Conservation (phyloP, 2,329 filamentous ascomycete species). For the Pleurostoma richardsiae region DNA sequence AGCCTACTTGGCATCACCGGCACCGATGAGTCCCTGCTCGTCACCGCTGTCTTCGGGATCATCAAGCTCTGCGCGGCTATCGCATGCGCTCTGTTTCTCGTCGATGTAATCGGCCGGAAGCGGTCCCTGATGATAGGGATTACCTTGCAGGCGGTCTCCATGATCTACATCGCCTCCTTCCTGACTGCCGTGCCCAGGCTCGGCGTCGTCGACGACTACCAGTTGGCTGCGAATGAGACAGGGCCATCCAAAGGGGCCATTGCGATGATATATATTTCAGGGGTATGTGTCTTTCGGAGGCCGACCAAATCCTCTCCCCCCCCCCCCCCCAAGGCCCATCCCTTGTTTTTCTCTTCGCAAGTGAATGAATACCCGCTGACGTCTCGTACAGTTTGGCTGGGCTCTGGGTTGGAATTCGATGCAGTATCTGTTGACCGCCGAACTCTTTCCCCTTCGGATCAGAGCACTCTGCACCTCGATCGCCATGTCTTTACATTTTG, state of each 20-base stretch:
- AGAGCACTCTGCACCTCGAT: constrained; percentile 66
- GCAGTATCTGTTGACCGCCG: constrained; percentile 74
- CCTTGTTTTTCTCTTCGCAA: no score
- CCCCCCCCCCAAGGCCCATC: no score
- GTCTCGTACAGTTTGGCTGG: constrained; percentile 47
- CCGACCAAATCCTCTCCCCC: no score
- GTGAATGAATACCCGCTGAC: no score
- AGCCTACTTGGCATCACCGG: constrained; percentile 65
- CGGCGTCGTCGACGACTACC: constrained; percentile 40
- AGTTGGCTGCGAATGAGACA: constrained; percentile 41
- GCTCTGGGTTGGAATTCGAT: constrained; percentile 70
- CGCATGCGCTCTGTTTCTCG: constrained; percentile 69
- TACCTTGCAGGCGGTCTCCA: constrained; percentile 52
- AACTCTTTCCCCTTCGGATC: constrained; percentile 71
- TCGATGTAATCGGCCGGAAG: constrained; percentile 75
- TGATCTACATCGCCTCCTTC: constrained; percentile 59
- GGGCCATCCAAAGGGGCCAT: constrained; percentile 62
- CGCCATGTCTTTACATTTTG: constrained; percentile 75
- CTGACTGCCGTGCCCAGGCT: constrained; percentile 57
- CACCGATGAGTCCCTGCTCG: constrained; percentile 62
- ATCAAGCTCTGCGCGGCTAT: constrained; percentile 66
- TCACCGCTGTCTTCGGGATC: constrained; percentile 72
- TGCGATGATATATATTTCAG: constrained; percentile 68
- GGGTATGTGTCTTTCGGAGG: constrained; percentile 15
- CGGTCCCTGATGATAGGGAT: constrained; percentile 58